Conservation (phyloP, 202 grass and related monocot species). For the Schoenoplectus tabernaemontani region DNA sequence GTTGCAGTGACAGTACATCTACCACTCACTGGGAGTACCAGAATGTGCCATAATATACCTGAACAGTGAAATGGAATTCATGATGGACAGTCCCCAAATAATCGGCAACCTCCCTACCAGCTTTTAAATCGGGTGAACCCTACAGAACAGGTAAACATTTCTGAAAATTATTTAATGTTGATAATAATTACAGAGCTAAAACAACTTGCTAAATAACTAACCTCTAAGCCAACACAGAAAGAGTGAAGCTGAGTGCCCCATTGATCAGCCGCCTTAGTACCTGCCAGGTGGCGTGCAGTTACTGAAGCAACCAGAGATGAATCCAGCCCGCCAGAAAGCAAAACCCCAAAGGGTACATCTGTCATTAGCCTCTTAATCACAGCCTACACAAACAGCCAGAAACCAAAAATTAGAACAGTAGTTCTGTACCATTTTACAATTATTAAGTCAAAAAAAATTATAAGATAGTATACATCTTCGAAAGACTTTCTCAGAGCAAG, state of each 20-base stretch:
- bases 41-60: slow-evolving; percentile 34
- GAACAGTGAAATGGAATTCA: slow-evolving; percentile 91
- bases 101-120: slow-evolving; percentile 68
- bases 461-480: slow-evolving; percentile 49
- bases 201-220: slow-evolving; percentile 1
- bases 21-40: not conserved
- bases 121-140: slow-evolving; percentile 85
- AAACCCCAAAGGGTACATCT: slow-evolving; percentile 85
- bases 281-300: slow-evolving; percentile 69
- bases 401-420: not conserved
- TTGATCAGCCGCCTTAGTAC: slow-evolving; percentile 78
- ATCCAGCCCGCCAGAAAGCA: slow-evolving; percentile 89
- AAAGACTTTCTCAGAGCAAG: slow-evolving; percentile 65
- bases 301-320: slow-evolving; percentile 85
- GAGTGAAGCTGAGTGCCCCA: slow-evolving; percentile 92
- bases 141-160: slow-evolving; percentile 23
- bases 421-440: not conserved
- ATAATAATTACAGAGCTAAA: not conserved
- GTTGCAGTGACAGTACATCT: not conserved
- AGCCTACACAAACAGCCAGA: slow-evolving; percentile 36
- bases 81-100: slow-evolving; percentile 87
- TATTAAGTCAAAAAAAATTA: not conserved
- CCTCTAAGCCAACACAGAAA: slow-evolving; percentile 93
- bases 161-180: not conserved
- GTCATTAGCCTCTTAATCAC: slow-evolving; percentile 98